Conservation (phyloP, 169 alveolate genomes). For the Babesia bigemina region DNA sequence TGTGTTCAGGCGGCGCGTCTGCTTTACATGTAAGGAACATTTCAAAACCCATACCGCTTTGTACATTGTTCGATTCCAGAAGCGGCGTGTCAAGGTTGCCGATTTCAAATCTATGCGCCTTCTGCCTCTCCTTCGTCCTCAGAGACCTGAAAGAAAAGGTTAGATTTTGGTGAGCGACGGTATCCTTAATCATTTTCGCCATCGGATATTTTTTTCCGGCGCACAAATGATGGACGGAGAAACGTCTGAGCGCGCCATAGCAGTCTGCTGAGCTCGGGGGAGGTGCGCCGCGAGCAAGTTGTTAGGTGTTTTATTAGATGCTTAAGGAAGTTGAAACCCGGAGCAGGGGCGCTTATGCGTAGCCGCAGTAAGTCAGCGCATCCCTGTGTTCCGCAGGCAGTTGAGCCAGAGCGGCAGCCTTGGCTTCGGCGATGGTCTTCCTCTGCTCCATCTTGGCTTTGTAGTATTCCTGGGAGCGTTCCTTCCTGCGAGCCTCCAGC, state of each 20-base stretch:
- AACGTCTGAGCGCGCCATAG: not conserved
- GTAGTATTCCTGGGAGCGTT: constrained; percentile 82
- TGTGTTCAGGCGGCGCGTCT: constrained; percentile 21
- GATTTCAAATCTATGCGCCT: constrained; percentile 66
- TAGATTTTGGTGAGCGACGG: constrained; percentile 51
- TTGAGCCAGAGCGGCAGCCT: constrained; percentile 55
- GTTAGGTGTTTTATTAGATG: constrained; percentile 1
- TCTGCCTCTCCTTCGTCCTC: constrained; percentile 61
- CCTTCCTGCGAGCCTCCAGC: constrained; percentile 91
- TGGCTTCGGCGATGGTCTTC: constrained; percentile 49
- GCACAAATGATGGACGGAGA: not conserved
- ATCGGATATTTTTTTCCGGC: not conserved
- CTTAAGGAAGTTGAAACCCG: constrained; percentile 1
- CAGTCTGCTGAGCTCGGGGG: too few relatives aligned
- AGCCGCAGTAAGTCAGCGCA: constrained; percentile 34
- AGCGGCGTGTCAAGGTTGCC: constrained; percentile 55
- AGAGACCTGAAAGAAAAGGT: constrained; percentile 47
- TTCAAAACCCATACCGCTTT: constrained; percentile 9
- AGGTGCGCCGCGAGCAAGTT: not conserved
- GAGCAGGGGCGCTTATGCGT: constrained; percentile 6
- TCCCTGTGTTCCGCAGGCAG: constrained; percentile 61
- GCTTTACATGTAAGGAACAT: not conserved
- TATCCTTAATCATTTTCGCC: constrained; percentile 39
- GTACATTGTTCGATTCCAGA: constrained; percentile 24
- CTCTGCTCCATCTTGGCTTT: constrained; percentile 76